A percentile compares a stretch with the other conserved stretches of the same genome.
Evolutionary conservation across 371 early-diverging fungal genomes (phyloP).

Genomic region (Rhizopus microsporus): DNA sequence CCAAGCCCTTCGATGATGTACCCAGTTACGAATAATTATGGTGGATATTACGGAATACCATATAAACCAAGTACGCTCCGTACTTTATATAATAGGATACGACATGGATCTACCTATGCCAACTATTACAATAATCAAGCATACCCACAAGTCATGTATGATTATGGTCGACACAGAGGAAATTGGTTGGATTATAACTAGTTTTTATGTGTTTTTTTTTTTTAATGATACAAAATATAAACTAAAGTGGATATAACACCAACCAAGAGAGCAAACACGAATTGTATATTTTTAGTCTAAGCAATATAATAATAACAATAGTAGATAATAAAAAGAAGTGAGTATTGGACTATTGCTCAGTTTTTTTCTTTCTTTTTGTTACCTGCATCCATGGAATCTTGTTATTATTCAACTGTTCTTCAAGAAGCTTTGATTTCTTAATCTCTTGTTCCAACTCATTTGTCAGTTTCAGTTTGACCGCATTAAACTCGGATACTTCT

Average conservation of each 20-base stretch:
- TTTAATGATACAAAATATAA: slow-evolving; percentile 23
- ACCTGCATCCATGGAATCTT: neutral
- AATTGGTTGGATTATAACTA: slow-evolving; percentile 24
- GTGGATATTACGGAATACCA: slow-evolving; percentile 10
- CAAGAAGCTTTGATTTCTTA: slow-evolving; percentile 6
- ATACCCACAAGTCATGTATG: slow-evolving; percentile 10
- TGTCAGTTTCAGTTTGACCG: slow-evolving; percentile 1
- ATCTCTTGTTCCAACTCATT: slow-evolving; percentile 11
- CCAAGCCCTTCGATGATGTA: neutral
- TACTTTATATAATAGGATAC: slow-evolving; percentile 20
- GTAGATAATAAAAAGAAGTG: neutral
- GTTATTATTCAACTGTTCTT: slow-evolving; percentile 8
- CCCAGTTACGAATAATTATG: neutral
- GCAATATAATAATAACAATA: neutral
- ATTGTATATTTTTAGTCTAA: slow-evolving; percentile 13
- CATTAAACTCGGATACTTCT: slow-evolving; percentile 1
- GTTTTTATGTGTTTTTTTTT: slow-evolving; percentile 9
- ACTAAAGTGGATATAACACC: slow-evolving; percentile 21
- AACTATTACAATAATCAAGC: slow-evolving; percentile 14
- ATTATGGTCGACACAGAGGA: slow-evolving; percentile 26
- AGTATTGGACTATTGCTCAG: neutral
- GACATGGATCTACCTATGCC: slow-evolving; percentile 23
- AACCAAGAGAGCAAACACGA: slow-evolving; percentile 10
- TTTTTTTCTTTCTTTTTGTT: neutral
- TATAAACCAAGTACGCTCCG: slow-evolving; percentile 28